These are phyloP conservation scores for Coniochaeta hoffmannii DNA, from an alignment of 2,329 filamentous ascomycete genomes.

Conservation along the genomic window DNA sequence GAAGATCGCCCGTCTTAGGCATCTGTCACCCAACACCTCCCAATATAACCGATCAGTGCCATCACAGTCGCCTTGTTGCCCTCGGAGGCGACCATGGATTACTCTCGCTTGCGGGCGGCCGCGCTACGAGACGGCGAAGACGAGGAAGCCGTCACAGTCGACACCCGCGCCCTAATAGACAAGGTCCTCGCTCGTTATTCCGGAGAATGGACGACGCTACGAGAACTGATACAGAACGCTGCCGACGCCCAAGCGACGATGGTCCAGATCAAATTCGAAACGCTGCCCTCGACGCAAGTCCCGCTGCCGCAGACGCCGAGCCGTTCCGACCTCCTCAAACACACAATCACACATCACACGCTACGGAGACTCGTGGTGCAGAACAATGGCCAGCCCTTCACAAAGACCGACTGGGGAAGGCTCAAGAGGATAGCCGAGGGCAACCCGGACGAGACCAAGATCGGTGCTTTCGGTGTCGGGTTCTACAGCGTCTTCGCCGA, in stretches of 20 bases:
- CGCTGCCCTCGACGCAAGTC: slow-evolving; percentile 70
- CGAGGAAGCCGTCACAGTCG: slow-evolving; percentile 96
- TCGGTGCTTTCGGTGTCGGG: slow-evolving; percentile 94
- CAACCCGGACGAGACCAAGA: slow-evolving; percentile 98
- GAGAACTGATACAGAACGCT: slow-evolving; percentile 97
- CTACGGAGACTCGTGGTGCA: slow-evolving; percentile 81
- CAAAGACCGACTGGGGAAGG: slow-evolving; percentile 83
- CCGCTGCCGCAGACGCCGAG: slow-evolving; percentile 61
- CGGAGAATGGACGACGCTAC: slow-evolving; percentile 83
- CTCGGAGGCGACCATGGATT: slow-evolving; percentile 49
- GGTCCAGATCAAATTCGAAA: slow-evolving; percentile 89
- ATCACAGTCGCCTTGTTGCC: no score
- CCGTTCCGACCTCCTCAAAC: slow-evolving; percentile 67
- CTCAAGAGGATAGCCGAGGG: slow-evolving; percentile 97
- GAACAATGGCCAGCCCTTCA: slow-evolving; percentile 86
- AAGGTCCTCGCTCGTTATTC: slow-evolving; percentile 96
- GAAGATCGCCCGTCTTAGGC: no score
- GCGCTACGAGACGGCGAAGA: slow-evolving; percentile 81
- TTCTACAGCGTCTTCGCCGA: slow-evolving; percentile 99
- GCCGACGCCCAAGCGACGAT: slow-evolving; percentile 88
- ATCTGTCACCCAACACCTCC: no score
- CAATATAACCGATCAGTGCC: no score
- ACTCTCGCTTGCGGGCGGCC: slow-evolving; percentile 72
- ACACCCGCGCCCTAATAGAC: slow-evolving; percentile 92
- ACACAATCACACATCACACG: slow-evolving; percentile 78